Conservation (phyloP, 2,329 filamentous ascomycete genomes). For the Didymella exigua region DNA sequence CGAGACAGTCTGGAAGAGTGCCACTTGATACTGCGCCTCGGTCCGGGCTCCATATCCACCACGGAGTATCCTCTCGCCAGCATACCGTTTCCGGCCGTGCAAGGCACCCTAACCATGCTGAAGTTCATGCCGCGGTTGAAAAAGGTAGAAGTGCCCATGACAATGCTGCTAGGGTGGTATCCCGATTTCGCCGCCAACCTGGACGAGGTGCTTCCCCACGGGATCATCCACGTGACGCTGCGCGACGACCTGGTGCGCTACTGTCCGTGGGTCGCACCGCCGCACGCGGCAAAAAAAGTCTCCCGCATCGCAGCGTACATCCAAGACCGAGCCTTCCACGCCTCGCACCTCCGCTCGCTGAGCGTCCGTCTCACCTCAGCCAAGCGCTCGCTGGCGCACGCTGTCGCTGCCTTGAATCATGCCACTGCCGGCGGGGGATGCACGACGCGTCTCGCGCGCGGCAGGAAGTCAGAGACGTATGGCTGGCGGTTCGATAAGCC, state of each 20-base stretch:
- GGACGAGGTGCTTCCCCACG: constrained; percentile 26
- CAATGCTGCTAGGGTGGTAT: constrained; percentile 33
- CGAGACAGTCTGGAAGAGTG: constrained; percentile 25
- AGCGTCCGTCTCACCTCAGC: constrained; percentile 21
- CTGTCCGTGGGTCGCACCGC: constrained; percentile 29
- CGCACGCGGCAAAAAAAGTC: constrained; percentile 25
- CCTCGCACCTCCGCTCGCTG: constrained; percentile 21
- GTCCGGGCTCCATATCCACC: constrained; percentile 25
- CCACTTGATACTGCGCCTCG: constrained; percentile 25
- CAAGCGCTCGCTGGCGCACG: constrained; percentile 23
- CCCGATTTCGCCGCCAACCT: constrained; percentile 25
- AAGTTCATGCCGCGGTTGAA: constrained; percentile 24
- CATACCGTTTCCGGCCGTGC: constrained; percentile 27
- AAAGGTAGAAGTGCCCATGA: constrained; percentile 27
- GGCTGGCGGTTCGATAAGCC: constrained; percentile 25
- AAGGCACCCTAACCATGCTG: constrained; percentile 30
- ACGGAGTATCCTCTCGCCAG: constrained; percentile 23
- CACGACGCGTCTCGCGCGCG: constrained; percentile 7
- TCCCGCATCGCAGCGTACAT: constrained; percentile 28
- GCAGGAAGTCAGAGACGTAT: constrained; percentile 26
- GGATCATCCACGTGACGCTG: constrained; percentile 20
- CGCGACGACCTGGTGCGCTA: constrained; percentile 30
- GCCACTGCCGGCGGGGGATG: constrained; percentile 15
- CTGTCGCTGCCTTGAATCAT: constrained; percentile 20
- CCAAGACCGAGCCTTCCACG: constrained; percentile 17